Evolutionary conservation across 2,329 filamentous ascomycete genomes (phyloP).

Genomic region (Fusarium sp.): DNA sequence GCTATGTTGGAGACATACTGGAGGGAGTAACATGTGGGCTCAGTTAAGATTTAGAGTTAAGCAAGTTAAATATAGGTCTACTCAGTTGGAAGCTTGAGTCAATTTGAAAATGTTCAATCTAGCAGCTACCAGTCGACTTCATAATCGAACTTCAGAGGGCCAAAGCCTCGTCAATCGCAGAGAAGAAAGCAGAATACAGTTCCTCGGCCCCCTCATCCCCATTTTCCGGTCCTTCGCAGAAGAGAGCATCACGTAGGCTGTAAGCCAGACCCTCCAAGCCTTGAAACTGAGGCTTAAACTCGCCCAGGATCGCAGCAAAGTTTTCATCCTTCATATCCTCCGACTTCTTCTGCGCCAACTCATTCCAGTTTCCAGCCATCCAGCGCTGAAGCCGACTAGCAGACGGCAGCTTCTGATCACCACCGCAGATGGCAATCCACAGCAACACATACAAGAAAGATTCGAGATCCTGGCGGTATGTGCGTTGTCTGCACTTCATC

Average conservation of each 20-base stretch:
- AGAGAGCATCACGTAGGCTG: too few relatives aligned
- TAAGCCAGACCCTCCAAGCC: background rate
- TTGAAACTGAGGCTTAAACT: constrained; percentile 7
- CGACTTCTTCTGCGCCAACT: background rate
- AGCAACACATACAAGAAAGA: constrained; percentile 45
- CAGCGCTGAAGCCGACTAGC: constrained; percentile 7
- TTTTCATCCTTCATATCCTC: background rate
- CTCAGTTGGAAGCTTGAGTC: too few relatives aligned
- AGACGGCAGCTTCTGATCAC: background rate
- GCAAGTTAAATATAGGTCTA: too few relatives aligned
- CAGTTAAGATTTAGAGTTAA: too few relatives aligned
- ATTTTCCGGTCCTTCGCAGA: too few relatives aligned
- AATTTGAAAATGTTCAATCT: too few relatives aligned
- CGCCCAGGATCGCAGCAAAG: background rate
- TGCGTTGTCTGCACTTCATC: constrained; percentile 10
- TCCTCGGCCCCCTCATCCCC: background rate
- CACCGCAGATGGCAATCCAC: constrained; percentile 5
- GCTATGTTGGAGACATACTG: background rate
- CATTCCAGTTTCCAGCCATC: background rate
- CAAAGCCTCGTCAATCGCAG: background rate
- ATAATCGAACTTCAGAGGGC: too few relatives aligned
- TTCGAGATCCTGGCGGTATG: constrained; percentile 45
- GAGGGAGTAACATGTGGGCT: background rate
- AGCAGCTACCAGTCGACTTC: too few relatives aligned
- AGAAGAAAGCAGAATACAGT: background rate